Percentiles rank a stretch among this genome's conserved stretches.
These are phyloP conservation scores for Blastobotrys parvus DNA, from an alignment of 805 yeast species.

Conservation along the genomic window DNA sequence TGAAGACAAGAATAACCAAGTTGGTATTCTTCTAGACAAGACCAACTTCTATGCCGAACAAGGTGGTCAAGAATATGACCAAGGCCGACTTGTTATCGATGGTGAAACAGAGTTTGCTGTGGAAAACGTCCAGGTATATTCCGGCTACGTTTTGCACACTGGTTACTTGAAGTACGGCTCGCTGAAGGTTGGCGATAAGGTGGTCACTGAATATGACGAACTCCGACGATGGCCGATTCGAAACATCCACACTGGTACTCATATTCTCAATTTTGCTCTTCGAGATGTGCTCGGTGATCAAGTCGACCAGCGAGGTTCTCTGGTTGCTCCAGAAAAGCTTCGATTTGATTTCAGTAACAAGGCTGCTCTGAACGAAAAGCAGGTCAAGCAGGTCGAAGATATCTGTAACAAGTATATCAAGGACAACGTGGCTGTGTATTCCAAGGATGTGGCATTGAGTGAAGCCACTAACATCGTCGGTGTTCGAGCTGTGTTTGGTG, in stretches of 20 bases:
- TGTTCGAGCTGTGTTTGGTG: constrained; percentile 97
- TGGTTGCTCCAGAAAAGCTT: constrained; percentile 90
- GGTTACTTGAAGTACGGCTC: constrained; percentile 76
- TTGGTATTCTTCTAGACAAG: constrained; percentile 77
- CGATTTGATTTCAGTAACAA: constrained; percentile 96
- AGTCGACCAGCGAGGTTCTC: constrained; percentile 93
- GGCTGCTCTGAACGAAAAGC: constrained; percentile 65
- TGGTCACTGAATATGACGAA: constrained; percentile 85
- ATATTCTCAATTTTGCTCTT: constrained; percentile 81
- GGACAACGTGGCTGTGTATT: constrained; percentile 61
- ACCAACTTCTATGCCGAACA: constrained; percentile 97
- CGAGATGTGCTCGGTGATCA: constrained; percentile 79
- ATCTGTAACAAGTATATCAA: constrained; percentile 66
- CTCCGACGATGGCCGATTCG: constrained; percentile 93
- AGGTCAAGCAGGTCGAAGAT: constrained; percentile 66
- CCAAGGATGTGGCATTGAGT: constrained; percentile 72
- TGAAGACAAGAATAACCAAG: constrained; percentile 38
- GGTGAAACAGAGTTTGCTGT: constrained; percentile 84
- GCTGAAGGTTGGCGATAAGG: constrained; percentile 55
- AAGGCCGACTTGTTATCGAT: constrained; percentile 86
- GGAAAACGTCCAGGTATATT: constrained; percentile 84
- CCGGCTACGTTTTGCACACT: constrained; percentile 92
- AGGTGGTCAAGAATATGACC: constrained; percentile 98
- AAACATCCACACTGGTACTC: constrained; percentile 98
- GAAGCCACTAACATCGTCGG: constrained; percentile 71